phyloP scores from a whole-genome alignment of 2,329 filamentous ascomycete species.

The Cladosporium sp. region DNA sequence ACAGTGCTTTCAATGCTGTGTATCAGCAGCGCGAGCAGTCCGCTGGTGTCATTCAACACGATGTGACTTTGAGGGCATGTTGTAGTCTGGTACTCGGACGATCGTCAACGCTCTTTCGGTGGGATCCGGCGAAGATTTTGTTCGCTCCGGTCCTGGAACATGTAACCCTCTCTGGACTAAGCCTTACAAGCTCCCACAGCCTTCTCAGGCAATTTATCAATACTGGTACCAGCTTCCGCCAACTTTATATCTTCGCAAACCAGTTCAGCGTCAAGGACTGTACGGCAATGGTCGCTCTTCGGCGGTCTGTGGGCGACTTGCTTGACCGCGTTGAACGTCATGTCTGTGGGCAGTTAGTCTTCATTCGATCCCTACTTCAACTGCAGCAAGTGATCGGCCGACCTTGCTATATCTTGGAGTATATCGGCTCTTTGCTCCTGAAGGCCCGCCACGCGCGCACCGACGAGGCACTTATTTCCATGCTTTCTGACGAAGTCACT shows the following conservation, averaged over 20 bases:
- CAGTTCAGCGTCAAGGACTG: slow-evolving; percentile 24
- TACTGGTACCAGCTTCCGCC: slow-evolving; percentile 36
- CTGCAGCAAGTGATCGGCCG: slow-evolving; percentile 44
- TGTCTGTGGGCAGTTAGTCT: slow-evolving; percentile 33
- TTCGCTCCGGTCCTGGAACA: slow-evolving; percentile 53
- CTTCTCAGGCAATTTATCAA: slow-evolving; percentile 49
- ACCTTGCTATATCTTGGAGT: slow-evolving; percentile 35
- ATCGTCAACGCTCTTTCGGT: slow-evolving; percentile 70
- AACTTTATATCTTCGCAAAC: slow-evolving; percentile 21
- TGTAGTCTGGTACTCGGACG: slow-evolving; percentile 68
- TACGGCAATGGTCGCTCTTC: slow-evolving; percentile 44
- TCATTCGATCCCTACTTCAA: slow-evolving; percentile 41
- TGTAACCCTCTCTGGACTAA: slow-evolving; percentile 53
- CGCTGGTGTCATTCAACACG: slow-evolving; percentile 42
- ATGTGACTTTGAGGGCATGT: slow-evolving; percentile 52
- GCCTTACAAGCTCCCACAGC: slow-evolving; percentile 51
- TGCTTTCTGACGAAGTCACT: slow-evolving; percentile 26
- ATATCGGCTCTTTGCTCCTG: slow-evolving; percentile 21
- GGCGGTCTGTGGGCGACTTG: slow-evolving; percentile 41
- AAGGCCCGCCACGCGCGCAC: slow-evolving; percentile 13
- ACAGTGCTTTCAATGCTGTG: slow-evolving; percentile 65
- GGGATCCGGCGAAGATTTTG: slow-evolving; percentile 52
- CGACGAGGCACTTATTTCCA: slow-evolving; percentile 30
- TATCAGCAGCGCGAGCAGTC: slow-evolving; percentile 47
- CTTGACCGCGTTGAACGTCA: slow-evolving; percentile 44